These are phyloP conservation scores for Candida odintsovae DNA, from an alignment of 805 yeast genomes.

Conservation along the genomic window DNA sequence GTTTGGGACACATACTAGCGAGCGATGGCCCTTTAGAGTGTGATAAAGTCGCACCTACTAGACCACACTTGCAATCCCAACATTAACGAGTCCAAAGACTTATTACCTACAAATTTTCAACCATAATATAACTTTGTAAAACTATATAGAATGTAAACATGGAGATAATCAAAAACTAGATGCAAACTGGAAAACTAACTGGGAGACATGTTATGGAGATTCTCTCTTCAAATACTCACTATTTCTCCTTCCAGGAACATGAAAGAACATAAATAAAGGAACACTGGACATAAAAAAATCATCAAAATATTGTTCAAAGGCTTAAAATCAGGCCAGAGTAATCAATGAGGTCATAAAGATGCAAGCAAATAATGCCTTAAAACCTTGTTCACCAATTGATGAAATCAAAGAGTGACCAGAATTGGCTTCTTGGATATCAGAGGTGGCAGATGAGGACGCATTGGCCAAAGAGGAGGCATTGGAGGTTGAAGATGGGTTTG, in stretches of 20 bases:
- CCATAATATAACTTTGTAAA: neutral
- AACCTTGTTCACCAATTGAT: slow-evolving; percentile 5
- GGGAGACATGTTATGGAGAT: too few relatives aligned
- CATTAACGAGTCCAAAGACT: too few relatives aligned
- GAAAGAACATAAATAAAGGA: neutral
- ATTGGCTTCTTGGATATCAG: slow-evolving; percentile 8
- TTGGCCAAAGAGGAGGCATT: slow-evolving; percentile 11
- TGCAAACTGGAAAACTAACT: neutral
- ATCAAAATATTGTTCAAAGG: neutral
- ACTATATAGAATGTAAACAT: neutral
- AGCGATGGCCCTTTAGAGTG: too few relatives aligned
- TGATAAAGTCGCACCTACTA: too few relatives aligned
- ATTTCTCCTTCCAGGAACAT: neutral
- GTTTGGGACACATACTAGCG: neutral
- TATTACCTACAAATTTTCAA: too few relatives aligned
- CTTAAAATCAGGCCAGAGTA: slow-evolving; percentile 1
- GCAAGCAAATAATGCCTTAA: slow-evolving; percentile 8
- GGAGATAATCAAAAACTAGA: neutral
- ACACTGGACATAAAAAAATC: neutral
- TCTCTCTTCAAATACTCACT: neutral
- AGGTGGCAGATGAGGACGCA: slow-evolving; percentile 15
- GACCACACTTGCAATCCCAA: too few relatives aligned
- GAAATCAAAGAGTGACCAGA: slow-evolving; percentile 1
- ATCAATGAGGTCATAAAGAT: slow-evolving; percentile 4
- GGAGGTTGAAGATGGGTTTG: slow-evolving; percentile 7